Evolutionary conservation across 2,329 filamentous ascomycete species (phyloP).

Genomic region (Neoscytalidium dimidiatum): DNA sequence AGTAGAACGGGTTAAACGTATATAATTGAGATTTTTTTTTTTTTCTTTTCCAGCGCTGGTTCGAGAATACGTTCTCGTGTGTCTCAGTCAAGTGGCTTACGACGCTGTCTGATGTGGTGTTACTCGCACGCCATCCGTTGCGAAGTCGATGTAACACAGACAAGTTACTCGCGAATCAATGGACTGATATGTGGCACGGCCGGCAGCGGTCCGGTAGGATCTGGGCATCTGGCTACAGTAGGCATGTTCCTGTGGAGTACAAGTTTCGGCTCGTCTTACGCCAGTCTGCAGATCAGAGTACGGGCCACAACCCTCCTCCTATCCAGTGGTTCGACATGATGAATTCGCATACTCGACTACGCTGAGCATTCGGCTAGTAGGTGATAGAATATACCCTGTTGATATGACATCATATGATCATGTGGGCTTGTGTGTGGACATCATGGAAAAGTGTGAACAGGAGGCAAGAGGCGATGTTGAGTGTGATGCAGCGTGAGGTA

Average conservation of each 20-base stretch:
- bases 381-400: not conserved
- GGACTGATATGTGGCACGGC: not conserved
- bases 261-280: not conserved
- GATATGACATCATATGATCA: conserved; percentile 2
- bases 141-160: not conserved
- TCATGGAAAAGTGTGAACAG: too few relatives aligned
- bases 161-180: not conserved
- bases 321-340: not conserved
- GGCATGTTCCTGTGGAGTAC: not conserved
- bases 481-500: not conserved
- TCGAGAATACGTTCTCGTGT: not conserved
- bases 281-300: not conserved
- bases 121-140: not conserved
- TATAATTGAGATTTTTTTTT: not conserved
- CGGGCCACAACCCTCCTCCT: not conserved
- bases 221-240: not conserved
- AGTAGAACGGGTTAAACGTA: too few relatives aligned
- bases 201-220: not conserved
- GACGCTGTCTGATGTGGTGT: not conserved
- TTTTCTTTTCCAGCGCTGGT: not conserved
- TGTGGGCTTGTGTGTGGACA: not conserved
- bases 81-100: not conserved
- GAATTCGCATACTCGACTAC: not conserved
- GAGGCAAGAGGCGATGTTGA: not conserved
- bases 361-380: not conserved